Evolutionary conservation across 768 basidiomycete genomes (phyloP), one percentile per base, ranked within the genome.

Genomic region (Tylopilus intermedius): DNA sequence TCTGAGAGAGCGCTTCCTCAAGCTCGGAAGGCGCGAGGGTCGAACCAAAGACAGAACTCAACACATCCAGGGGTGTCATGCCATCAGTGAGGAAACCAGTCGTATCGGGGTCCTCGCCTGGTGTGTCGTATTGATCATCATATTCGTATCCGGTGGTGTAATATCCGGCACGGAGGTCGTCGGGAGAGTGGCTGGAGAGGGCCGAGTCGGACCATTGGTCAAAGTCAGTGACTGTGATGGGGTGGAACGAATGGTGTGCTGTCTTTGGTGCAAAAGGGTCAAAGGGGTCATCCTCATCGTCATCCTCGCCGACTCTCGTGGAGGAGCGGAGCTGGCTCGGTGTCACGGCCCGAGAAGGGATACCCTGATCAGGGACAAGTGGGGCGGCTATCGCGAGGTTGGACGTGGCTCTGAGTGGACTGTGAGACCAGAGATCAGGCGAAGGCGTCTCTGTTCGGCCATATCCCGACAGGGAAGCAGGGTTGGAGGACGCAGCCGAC

Each of bases 41-140:
- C 2, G 91, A 86, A 14, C 90, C 92, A 66, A 99, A 99, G 37
- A 99, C 90, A 40, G 90, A 93, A 65, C 81, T 83, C 18, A 99
- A 84, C 40, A 97, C 93, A 62, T 99, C 96, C 62, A 99, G 88
- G 1, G 96, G 96, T 1, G 95, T 95, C 92, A 99, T 95, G 41
- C 93, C 93, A 65, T 90, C 88, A 0, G 86, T 88, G 47, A 91
- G 78, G 70, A 81, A 74, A 32, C 80, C 79, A 33, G 76, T 72
- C 11, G 76, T 76, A 35, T 85, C 80, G 6, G 74, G 72, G 51
- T 81, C 80, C 46, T 75, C 70, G 7, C 58, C 59, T n/a, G 62
- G 58, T 18, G 55, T 56, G 46, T 69, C 67, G 32, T 60, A 69
- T 39, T 69, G 66, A 53, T 58, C 43, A 50, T 72, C 73, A 44